A percentile compares a stretch with the other conserved stretches of the same genome.
Conservation (phyloP, 2,329 filamentous ascomycete species). For the Apiospora phragmitis region DNA sequence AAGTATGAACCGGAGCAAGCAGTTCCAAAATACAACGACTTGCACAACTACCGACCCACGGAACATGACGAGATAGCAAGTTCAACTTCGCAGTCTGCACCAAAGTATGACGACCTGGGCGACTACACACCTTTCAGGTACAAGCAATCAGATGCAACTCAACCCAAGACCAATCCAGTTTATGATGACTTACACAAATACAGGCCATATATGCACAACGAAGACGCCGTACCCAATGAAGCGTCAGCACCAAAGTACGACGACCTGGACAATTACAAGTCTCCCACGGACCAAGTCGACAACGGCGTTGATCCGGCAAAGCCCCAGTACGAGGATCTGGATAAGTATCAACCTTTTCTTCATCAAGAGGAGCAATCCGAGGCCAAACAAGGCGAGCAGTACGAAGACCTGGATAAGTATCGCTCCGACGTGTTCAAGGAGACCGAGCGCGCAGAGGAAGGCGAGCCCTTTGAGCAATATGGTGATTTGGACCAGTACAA, state of each 20-base stretch:
- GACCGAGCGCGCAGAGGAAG: constrained; percentile 19
- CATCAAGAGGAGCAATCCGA: constrained; percentile 22
- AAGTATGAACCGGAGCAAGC: constrained; percentile 19
- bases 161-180: constrained; percentile 20
- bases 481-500: constrained; percentile 43
- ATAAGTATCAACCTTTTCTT: constrained; percentile 36
- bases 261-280: constrained; percentile 39
- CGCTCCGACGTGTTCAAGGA: constrained; percentile 25
- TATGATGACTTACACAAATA: constrained; percentile 40
- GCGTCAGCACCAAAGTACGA: constrained; percentile 34
- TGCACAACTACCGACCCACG: not conserved
- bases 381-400: constrained; percentile 38
- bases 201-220: constrained; percentile 37
- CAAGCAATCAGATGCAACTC: constrained; percentile 24
- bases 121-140: constrained; percentile 33
- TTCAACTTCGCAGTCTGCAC: not conserved
- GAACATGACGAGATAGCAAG: constrained; percentile 1
- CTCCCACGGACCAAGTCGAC: constrained; percentile 31
- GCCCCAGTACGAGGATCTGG: constrained; percentile 43
- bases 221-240: constrained; percentile 28
- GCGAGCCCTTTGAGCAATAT: constrained; percentile 33
- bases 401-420: constrained; percentile 44
- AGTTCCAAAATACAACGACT: constrained; percentile 16
- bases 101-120: constrained; percentile 39
- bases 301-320: constrained; percentile 24